phyloP scores from a whole-genome alignment of 805 yeast species.

The Ogataea trehalophila region DNA sequence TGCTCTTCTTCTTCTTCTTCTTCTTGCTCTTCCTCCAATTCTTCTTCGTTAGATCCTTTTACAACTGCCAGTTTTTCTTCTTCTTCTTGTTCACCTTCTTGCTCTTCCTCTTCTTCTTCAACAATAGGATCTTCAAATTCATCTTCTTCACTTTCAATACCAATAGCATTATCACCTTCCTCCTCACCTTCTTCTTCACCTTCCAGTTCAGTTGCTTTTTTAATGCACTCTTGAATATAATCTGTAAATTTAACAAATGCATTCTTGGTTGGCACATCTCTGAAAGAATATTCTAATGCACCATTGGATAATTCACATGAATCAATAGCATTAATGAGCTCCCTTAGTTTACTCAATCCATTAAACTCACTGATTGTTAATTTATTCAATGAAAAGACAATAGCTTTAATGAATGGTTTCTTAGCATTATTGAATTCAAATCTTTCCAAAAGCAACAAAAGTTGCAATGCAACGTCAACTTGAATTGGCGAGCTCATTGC shows the following conservation, averaged over 20 bases:
- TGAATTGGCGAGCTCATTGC: conserved; percentile 46
- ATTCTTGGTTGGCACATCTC: conserved; percentile 20
- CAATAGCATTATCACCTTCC: conserved; percentile 15
- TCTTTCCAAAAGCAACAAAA: conserved; percentile 45
- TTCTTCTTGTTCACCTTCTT: no score
- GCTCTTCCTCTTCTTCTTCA: conserved; percentile 4
- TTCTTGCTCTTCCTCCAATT: conserved; percentile 3
- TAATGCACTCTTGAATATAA: conserved; percentile 20
- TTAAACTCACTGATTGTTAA: conserved; percentile 36
- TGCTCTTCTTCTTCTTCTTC: neutral
- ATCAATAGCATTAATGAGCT: conserved; percentile 18
- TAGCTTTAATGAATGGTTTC: conserved; percentile 41
- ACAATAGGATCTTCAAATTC: no score
- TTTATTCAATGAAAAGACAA: conserved; percentile 47
- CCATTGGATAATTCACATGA: conserved; percentile 24
- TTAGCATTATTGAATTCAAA: conserved; percentile 50
- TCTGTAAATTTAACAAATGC: conserved; percentile 22
- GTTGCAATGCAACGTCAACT: conserved; percentile 48
- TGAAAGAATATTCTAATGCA: conserved; percentile 21
- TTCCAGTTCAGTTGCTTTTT: conserved; percentile 4
- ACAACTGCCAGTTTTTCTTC: neutral
- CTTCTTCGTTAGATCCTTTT: neutral
- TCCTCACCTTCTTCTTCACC: conserved; percentile 14
- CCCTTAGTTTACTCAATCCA: conserved; percentile 18
- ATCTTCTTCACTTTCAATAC: conserved; percentile 9